phyloP scores from a whole-genome alignment of 768 basidiomycete genomes.

The Sporobolomyces roseus region DNA sequence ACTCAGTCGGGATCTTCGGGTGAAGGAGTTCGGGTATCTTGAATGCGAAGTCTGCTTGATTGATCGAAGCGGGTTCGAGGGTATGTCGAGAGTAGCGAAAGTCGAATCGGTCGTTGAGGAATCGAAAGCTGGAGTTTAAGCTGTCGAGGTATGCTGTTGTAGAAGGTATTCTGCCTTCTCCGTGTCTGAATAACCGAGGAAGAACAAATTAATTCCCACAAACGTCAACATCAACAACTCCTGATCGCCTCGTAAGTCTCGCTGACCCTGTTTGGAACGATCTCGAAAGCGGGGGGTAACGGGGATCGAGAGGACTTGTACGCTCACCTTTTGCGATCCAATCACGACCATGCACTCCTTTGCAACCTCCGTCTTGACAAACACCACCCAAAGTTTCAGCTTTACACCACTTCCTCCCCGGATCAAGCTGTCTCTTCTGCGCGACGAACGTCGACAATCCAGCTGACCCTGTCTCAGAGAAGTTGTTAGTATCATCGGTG shows the following conservation, averaged over 20 bases:
- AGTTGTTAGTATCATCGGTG: not conserved
- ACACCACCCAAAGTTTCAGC: constrained; percentile 22
- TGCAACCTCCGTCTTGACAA: constrained; percentile 25
- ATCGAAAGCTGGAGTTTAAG: not conserved
- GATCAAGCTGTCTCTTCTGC: constrained; percentile 15
- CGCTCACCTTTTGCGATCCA: constrained; percentile 24
- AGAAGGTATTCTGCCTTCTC: constrained; percentile 14
- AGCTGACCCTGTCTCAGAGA: constrained; percentile 7
- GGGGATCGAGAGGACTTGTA: not conserved
- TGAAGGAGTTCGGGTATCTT: too few relatives aligned
- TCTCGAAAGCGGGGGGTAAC: not conserved
- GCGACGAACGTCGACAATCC: constrained; percentile 29
- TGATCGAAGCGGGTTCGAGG: too few relatives aligned
- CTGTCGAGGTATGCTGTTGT: not conserved
- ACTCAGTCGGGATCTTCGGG: too few relatives aligned
- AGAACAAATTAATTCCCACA: not conserved
- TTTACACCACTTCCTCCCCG: constrained; percentile 17
- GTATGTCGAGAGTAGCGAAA: too few relatives aligned
- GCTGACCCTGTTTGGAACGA: not conserved
- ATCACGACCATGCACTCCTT: not conserved
- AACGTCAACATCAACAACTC: not conserved
- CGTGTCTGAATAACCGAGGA: not conserved
- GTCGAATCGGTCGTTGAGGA: not conserved
- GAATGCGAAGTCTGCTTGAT: too few relatives aligned
- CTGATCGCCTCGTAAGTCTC: not conserved